These are phyloP conservation scores for Peltaster fructicola DNA, from an alignment of 2,329 filamentous ascomycete genomes.

Conservation along the genomic window DNA sequence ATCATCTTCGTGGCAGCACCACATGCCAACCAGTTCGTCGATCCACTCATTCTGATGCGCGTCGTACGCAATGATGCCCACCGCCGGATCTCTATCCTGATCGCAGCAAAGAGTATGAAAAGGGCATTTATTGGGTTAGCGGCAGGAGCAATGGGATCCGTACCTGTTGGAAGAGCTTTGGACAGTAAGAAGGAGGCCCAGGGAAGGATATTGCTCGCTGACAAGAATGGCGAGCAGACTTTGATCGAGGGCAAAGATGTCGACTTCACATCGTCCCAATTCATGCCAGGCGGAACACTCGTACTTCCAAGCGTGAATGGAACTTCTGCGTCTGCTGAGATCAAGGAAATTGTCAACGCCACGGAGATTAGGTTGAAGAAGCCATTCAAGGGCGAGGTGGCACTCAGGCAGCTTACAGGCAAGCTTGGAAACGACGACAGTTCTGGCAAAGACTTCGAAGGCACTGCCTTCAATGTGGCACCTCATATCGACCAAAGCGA, in stretches of 20 bases:
- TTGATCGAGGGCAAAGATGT: conserved; percentile 65
- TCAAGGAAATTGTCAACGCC: conserved; percentile 60
- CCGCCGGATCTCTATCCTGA: conserved; percentile 78
- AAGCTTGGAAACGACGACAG: conserved; percentile 37
- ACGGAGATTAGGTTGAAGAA: conserved; percentile 78
- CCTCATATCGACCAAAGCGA: conserved; percentile 87
- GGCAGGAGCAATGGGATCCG: conserved; percentile 68
- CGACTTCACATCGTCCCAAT: conserved; percentile 55
- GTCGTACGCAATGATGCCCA: conserved; percentile 73
- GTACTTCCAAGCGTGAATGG: conserved; percentile 76
- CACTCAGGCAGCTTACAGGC: conserved; percentile 67
- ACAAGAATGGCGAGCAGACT: conserved; percentile 69
- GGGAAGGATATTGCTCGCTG: conserved; percentile 74
- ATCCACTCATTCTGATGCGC: conserved; percentile 83
- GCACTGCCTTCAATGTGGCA: conserved; percentile 70
- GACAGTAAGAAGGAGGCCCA: conserved; percentile 66
- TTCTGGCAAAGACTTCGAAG: conserved; percentile 44
- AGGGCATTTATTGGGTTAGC: conserved; percentile 76
- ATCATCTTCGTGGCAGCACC: conserved; percentile 92
- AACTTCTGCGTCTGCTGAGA: conserved; percentile 63
- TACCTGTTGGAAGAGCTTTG: conserved; percentile 84
- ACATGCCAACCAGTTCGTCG: conserved; percentile 96
- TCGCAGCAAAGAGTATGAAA: conserved; percentile 88
- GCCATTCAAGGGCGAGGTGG: conserved; percentile 59
- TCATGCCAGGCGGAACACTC: conserved; percentile 63